phyloP scores from a whole-genome alignment of 768 basidiomycete species.

The Suillus lakei region DNA sequence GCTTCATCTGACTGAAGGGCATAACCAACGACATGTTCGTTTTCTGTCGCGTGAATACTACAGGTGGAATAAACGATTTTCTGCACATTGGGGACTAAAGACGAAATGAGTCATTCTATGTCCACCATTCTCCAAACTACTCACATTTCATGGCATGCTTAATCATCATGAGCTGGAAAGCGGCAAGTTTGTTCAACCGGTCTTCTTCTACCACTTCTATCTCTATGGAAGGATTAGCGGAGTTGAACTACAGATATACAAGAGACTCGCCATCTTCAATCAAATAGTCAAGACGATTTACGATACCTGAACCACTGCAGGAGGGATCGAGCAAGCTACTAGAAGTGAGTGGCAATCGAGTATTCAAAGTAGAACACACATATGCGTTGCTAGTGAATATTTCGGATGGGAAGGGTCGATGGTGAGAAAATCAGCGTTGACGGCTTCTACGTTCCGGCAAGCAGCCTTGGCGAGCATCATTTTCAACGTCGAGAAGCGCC shows the following conservation, averaged over 20 bases:
- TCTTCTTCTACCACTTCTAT: constrained; percentile 62
- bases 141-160: constrained; percentile 95
- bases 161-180: constrained; percentile 91
- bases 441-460: constrained; percentile 78
- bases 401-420: constrained; percentile 68
- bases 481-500: constrained; percentile 81
- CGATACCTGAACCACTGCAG: constrained; percentile 93
- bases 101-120: constrained; percentile 14
- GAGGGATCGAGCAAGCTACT: constrained; percentile 90
- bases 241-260: constrained; percentile 6
- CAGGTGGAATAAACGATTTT: constrained; percentile 98
- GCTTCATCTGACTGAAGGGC: constrained; percentile 79
- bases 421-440: constrained; percentile 84
- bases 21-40: constrained; percentile 86
- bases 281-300: constrained; percentile 87
- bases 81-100: constrained; percentile 71
- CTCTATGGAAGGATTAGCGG: constrained; percentile 40
- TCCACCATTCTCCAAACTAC: constrained; percentile 23
- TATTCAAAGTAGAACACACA: constrained; percentile 54
- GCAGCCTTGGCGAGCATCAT: constrained; percentile 85
- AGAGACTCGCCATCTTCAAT: constrained; percentile 65
- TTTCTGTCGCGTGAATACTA: constrained; percentile 88
- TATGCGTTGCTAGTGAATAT: constrained; percentile 77
- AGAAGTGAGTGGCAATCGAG: constrained; percentile 5
- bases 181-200: constrained; percentile 81